Percentiles rank a stretch among this genome's conserved stretches.
Evolutionary conservation across 257 asterid genomes (phyloP).

Genomic region (Fraxinus excelsior): DNA sequence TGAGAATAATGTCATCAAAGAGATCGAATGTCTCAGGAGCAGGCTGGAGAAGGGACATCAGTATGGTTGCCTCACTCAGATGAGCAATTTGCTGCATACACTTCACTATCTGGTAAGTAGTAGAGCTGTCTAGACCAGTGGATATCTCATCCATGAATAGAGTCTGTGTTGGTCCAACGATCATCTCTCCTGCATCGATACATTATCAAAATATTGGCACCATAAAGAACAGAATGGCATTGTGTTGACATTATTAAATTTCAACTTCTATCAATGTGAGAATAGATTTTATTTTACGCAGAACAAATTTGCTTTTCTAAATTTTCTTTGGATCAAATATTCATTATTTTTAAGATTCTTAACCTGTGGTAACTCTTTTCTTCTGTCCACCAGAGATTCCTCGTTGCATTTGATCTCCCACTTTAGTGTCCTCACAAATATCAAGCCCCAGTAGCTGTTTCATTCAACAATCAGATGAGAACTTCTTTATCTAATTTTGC

Average conservation of each 20-base stretch:
- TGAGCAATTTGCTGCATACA: conserved; percentile 69
- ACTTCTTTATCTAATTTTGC: neutral
- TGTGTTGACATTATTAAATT: neutral
- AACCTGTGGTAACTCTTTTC: conserved; percentile 82
- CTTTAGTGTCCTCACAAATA: conserved; percentile 69
- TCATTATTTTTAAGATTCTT: neutral
- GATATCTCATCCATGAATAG: conserved; percentile 82
- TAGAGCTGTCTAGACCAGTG: conserved; percentile 79
- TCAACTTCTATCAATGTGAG: neutral
- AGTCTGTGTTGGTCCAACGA: conserved; percentile 63
- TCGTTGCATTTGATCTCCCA: conserved; percentile 73
- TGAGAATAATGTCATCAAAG: conserved; percentile 61
- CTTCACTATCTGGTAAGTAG: conserved; percentile 67
- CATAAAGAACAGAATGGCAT: neutral
- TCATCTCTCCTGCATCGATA: conserved; percentile 59
- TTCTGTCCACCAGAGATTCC: conserved; percentile 89
- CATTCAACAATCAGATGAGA: neutral
- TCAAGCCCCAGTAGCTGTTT: conserved; percentile 74
- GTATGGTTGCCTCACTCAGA: conserved; percentile 58
- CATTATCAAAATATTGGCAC: neutral
- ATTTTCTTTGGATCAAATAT: neutral
- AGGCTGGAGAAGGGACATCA: conserved; percentile 78
- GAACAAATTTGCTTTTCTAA: neutral
- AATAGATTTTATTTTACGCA: neutral
- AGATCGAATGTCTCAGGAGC: conserved; percentile 76